These are phyloP conservation scores for Ocimum tenuiflorum DNA, from an alignment of 257 asterid species.

Conservation along the genomic window DNA sequence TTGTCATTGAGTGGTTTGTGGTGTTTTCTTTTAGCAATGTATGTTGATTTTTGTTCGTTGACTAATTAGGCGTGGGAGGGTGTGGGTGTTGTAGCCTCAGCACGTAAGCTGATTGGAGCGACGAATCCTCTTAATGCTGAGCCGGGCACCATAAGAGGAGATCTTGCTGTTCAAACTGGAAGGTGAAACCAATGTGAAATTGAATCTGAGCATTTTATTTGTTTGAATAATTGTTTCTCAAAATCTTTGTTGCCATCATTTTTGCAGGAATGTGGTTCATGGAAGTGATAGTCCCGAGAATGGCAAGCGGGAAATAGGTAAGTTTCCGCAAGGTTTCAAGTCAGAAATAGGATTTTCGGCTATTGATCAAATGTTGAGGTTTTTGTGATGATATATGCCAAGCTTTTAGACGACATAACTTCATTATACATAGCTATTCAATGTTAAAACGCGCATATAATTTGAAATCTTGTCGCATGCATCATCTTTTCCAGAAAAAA, in stretches of 20 bases:
- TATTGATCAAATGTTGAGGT: background rate
- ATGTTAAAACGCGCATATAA: background rate
- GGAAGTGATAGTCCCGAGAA: constrained; percentile 96
- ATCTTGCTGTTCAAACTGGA: constrained; percentile 93
- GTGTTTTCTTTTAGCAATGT: background rate
- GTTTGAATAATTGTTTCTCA: background rate
- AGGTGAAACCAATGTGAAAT: constrained; percentile 38
- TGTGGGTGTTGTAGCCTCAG: constrained; percentile 84
- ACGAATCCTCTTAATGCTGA: constrained; percentile 93
- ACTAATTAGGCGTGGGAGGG: constrained; percentile 87
- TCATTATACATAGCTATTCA: background rate
- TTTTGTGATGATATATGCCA: background rate
- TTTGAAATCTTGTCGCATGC: background rate
- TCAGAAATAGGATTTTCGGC: background rate
- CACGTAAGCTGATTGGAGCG: constrained; percentile 87
- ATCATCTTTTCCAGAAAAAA: too few relatives aligned
- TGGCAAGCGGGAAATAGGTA: constrained; percentile 85
- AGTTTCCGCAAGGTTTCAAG: background rate
- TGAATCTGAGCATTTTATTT: background rate
- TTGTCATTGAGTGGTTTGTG: background rate
- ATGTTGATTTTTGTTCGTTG: background rate
- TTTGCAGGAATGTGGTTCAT: constrained; percentile 84
- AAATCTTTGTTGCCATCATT: background rate
- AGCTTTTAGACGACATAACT: background rate
- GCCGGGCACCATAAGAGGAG: constrained; percentile 97